Percentiles rank a stretch among this genome's conserved stretches.
These are phyloP conservation scores for Phytophthora syringae DNA, from an alignment of 352 stramenopile genomes.

Conservation along the genomic window DNA sequence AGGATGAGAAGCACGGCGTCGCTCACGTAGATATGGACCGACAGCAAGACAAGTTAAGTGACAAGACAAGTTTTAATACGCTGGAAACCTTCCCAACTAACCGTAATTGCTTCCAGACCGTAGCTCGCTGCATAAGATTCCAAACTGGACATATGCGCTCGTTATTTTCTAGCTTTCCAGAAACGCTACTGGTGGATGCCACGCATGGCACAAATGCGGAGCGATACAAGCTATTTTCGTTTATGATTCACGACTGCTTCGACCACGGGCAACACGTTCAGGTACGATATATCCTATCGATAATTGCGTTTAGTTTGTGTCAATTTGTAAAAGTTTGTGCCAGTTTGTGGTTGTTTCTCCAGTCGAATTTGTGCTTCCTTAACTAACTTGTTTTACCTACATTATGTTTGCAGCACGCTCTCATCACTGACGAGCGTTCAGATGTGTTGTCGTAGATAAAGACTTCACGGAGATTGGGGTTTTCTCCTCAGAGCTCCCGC, in stretches of 20 bases:
- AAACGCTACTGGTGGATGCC: background rate
- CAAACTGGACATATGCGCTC: background rate
- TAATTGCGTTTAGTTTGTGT: too few species aligned
- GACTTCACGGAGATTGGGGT: conserved; percentile 31
- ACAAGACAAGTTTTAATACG: too few species aligned
- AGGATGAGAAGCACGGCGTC: background rate
- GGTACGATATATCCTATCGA: background rate
- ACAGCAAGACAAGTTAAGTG: background rate
- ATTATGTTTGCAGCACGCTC: too few species aligned
- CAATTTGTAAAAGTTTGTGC: too few species aligned
- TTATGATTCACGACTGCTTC: background rate
- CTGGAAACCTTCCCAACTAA: too few species aligned
- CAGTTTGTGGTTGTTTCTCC: too few species aligned
- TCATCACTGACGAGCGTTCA: too few species aligned
- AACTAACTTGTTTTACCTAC: too few species aligned
- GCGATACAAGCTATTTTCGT: background rate
- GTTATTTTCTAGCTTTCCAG: background rate
- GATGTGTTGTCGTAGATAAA: conserved; percentile 27
- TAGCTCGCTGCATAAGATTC: background rate
- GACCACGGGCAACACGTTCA: background rate
- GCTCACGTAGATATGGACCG: background rate
- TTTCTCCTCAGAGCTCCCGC: background rate
- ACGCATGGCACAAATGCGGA: background rate
- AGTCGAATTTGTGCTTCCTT: too few species aligned
- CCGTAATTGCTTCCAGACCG: too few species aligned